Evolutionary conservation across 2,329 filamentous ascomycete species (phyloP).

Genomic region (Colletotrichum spinosum): DNA sequence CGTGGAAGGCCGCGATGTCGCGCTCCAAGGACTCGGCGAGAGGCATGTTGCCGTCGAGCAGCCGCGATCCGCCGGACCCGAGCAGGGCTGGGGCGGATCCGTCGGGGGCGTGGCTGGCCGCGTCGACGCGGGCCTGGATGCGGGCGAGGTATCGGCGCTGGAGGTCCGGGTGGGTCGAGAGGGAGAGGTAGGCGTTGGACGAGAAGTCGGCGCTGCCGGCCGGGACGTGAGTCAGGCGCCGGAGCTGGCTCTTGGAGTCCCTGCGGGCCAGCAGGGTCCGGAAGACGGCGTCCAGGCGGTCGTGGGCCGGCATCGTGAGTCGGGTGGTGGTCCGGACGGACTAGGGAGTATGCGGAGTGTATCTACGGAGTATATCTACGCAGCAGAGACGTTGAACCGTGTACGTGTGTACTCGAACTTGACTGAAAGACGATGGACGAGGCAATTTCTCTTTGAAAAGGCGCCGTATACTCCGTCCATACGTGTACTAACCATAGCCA

Average conservation of each 20-base stretch:
- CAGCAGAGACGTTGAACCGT: too few species aligned
- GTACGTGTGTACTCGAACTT: neutral
- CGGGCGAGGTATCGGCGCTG: constrained; percentile 73
- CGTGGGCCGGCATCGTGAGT: constrained; percentile 27
- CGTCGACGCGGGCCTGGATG: constrained; percentile 40
- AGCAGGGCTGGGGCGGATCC: constrained; percentile 52
- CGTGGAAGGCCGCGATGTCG: constrained; percentile 60
- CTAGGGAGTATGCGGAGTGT: too few species aligned
- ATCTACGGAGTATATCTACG: too few species aligned
- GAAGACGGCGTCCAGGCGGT: constrained; percentile 29
- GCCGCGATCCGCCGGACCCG: constrained; percentile 65
- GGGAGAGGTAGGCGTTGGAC: constrained; percentile 84
- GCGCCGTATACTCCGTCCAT: too few species aligned
- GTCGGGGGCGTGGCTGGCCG: neutral
- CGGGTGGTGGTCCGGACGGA: neutral
- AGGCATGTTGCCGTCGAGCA: constrained; percentile 63
- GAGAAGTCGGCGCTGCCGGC: constrained; percentile 80
- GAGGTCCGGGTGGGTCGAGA: constrained; percentile 62
- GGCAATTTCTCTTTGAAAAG: constrained; percentile 1
- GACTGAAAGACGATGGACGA: constrained; percentile 11
- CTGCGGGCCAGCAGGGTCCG: constrained; percentile 31
- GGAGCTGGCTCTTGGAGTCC: constrained; percentile 50
- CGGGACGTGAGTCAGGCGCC: constrained; percentile 68
- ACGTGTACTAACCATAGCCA: too few species aligned
- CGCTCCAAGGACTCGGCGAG: constrained; percentile 59